phyloP scores from a whole-genome alignment of 176 grass and related monocot species.

The Phyllostachys edulis region DNA sequence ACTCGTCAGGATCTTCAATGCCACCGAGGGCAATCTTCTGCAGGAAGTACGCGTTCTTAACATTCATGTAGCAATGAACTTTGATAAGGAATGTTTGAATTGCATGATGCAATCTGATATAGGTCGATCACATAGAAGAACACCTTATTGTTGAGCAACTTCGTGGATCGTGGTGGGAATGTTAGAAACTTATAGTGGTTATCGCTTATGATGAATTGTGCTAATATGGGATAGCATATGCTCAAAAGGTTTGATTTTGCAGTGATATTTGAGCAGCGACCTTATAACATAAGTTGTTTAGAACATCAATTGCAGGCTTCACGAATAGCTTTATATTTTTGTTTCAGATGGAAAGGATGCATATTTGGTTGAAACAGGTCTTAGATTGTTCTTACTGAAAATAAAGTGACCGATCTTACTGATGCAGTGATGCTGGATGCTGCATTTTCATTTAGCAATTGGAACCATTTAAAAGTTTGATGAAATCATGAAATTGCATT shows the following conservation, averaged over 20 bases:
- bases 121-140: neutral
- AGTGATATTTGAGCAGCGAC: neutral
- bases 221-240: neutral
- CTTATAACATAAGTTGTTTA: neutral
- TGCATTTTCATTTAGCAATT: neutral
- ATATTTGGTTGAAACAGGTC: neutral
- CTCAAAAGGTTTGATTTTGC: neutral
- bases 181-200: neutral
- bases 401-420: neutral
- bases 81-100: neutral
- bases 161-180: neutral
- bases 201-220: neutral
- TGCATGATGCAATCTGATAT: neutral
- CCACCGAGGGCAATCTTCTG: conserved; percentile 70
- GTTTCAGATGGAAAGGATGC: neutral
- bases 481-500: neutral
- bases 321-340: neutral
- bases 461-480: neutral
- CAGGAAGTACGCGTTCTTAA: conserved; percentile 74
- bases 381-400: neutral
- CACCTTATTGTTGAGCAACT: neutral
- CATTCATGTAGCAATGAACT: neutral
- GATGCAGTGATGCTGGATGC: neutral
- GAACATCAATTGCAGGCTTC: neutral
- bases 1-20: conserved; percentile 83